Conservation (phyloP, 2,329 filamentous ascomycete genomes). For the Pseudocercospora crystallina region DNA sequence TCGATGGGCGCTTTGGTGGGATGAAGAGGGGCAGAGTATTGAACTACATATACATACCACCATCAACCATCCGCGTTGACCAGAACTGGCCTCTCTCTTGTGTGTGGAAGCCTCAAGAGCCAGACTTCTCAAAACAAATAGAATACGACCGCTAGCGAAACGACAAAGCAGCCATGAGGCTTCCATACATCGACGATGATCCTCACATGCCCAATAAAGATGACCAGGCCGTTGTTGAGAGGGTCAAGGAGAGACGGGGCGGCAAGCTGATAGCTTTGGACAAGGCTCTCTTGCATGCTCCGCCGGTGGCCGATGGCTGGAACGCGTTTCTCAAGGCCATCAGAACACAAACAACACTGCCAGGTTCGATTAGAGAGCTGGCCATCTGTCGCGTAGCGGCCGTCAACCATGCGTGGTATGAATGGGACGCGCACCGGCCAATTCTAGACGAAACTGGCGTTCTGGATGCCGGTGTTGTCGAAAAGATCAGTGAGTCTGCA, state of each 20-base stretch:
- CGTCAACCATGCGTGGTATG: conserved; percentile 79
- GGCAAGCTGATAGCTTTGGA: conserved; percentile 54
- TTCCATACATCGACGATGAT: conserved; percentile 54
- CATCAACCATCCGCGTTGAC: no score
- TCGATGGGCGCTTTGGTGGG: no score
- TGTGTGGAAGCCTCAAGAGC: background rate
- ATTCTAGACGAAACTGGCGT: conserved; percentile 64
- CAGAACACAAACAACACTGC: conserved; percentile 53
- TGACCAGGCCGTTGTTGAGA: conserved; percentile 52
- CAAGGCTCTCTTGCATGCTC: conserved; percentile 55
- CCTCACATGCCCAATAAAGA: conserved; percentile 47
- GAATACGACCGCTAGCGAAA: background rate
- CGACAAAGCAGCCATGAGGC: conserved; percentile 48
- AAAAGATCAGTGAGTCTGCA: conserved; percentile 40
- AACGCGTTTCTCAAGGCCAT: conserved; percentile 59
- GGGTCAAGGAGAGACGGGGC: conserved; percentile 53
- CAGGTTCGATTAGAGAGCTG: conserved; percentile 64
- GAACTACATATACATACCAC: no score
- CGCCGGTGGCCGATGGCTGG: conserved; percentile 58
- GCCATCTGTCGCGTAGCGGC: conserved; percentile 79
- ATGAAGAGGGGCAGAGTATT: no score
- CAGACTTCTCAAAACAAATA: background rate
- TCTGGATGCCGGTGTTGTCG: conserved; percentile 50
- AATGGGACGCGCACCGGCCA: conserved; percentile 78
- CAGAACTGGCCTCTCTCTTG: background rate